Base-by-base conservation (phyloP, 371 early-diverging fungal species). In the Neoconidiobolus thromboides region DNA sequence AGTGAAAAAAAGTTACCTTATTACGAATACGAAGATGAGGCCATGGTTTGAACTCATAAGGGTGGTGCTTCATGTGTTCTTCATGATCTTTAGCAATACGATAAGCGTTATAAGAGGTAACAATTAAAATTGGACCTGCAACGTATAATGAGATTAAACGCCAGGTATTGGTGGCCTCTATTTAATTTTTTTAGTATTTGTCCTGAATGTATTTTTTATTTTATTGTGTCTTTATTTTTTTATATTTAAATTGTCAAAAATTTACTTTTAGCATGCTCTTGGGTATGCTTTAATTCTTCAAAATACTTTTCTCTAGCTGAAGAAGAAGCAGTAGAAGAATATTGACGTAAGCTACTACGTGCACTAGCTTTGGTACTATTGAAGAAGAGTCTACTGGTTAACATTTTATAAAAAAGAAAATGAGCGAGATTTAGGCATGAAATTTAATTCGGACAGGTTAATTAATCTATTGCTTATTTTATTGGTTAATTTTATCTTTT, bases 141-240 rank as follows among this genome's bases (percentile, higher is more conserved):
- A 67, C 69, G 55, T 65, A 70, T 60, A 67, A 56, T 53, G 71
- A 71, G 14, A 71, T 61, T 65, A 67, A 66, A 65, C 66, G 69
- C 69, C 71, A 71, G 62, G 65, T 66, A 62, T 67, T 67, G 40
- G 67, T 62, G 55, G 66, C 66, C 59, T 68, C 71, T 71, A 62
- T 7, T n/a, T 14, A 36, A 52, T 43, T 2, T 54, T 37, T 7
- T 7, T 26, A 26, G 26, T 26, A 26, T 26, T 26, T 26, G 26
- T 26, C 26, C 26, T 26, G 26, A 26, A 26, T 26, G 26, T 26
- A 26, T 26, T 26, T 26, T 26, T 26, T 26, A 26, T 26, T 26
- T 26, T 26, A 26, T 26, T 26, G 26, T 26, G 26, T 26, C 26
- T 26, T 26, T 26, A 26, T 26, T 14, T 14, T 12, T 49, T 49